phyloP scores from a whole-genome alignment of 805 yeast species.

The Barnettozyma siamensis region DNA sequence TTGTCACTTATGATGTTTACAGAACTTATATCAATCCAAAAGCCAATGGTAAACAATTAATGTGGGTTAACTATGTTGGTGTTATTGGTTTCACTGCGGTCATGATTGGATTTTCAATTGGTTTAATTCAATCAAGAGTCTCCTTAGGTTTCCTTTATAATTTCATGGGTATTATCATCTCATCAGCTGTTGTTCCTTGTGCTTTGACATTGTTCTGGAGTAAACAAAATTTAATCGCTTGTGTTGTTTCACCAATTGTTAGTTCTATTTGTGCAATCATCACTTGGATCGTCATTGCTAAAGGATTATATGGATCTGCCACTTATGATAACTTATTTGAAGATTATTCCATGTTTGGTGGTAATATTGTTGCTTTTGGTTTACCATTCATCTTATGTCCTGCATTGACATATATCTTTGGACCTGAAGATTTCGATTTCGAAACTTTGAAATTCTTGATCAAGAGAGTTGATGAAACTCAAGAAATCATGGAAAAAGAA shows the following conservation, averaged over 20 bases:
- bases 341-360: slow-evolving; percentile 85
- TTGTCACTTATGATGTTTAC: slow-evolving; percentile 82
- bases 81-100: slow-evolving; percentile 37
- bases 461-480: slow-evolving; percentile 65
- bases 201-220: slow-evolving; percentile 58
- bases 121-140: slow-evolving; percentile 74
- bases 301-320: slow-evolving; percentile 35
- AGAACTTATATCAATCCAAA: slow-evolving; percentile 72
- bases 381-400: slow-evolving; percentile 68
- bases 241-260: slow-evolving; percentile 66
- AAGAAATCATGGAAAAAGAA: slow-evolving; percentile 48
- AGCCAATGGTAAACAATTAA: slow-evolving; percentile 70
- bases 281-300: slow-evolving; percentile 56
- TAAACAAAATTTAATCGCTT: slow-evolving; percentile 65
- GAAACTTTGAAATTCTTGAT: slow-evolving; percentile 47
- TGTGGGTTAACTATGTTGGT: slow-evolving; percentile 30
- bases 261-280: slow-evolving; percentile 72
- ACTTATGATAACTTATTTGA: slow-evolving; percentile 59
- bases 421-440: slow-evolving; percentile 74
- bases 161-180: slow-evolving; percentile 84
- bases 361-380: slow-evolving; percentile 76
- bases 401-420: slow-evolving; percentile 58
- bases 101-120: slow-evolving; percentile 82
- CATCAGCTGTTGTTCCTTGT: slow-evolving; percentile 80
- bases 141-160: slow-evolving; percentile 85